A percentile compares a stretch with the other conserved stretches of the same genome.
phyloP scores from a whole-genome alignment of 1,284 basidiomycete species.

The Peniophora sp. region DNA sequence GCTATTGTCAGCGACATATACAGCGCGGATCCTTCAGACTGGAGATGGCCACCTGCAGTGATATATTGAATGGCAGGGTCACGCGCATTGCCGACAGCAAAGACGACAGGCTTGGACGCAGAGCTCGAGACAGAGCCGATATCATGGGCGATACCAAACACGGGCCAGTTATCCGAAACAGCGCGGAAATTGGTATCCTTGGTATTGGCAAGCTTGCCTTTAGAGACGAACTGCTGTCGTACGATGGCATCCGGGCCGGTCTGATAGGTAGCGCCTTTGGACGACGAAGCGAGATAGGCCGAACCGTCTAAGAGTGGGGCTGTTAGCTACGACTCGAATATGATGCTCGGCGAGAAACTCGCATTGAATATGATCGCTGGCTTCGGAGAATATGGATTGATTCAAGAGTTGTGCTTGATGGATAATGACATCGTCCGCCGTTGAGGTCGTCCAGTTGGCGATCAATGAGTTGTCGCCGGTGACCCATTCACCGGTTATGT shows the following conservation, averaged over 20 bases:
- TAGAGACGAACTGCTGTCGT: slow-evolving; percentile 49
- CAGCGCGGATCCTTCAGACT: no score
- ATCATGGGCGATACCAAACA: slow-evolving; percentile 54
- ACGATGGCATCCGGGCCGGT: slow-evolving; percentile 48
- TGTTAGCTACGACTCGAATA: no score
- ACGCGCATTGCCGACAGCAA: slow-evolving; percentile 50
- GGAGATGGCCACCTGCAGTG: no score
- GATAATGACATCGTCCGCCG: slow-evolving; percentile 34
- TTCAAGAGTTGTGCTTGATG: slow-evolving; percentile 50
- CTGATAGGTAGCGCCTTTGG: slow-evolving; percentile 40
- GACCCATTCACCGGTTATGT: slow-evolving; percentile 62
- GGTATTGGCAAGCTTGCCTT: slow-evolving; percentile 44
- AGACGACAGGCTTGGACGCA: slow-evolving; percentile 34
- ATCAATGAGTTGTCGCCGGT: slow-evolving; percentile 44
- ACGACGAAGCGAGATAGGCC: slow-evolving; percentile 6
- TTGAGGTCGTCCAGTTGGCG: slow-evolving; percentile 49
- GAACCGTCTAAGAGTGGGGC: not conserved
- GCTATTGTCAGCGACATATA: no score
- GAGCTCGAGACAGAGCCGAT: slow-evolving; percentile 33
- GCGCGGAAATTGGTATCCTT: slow-evolving; percentile 54
- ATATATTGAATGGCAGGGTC: slow-evolving; percentile 54
- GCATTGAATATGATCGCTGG: slow-evolving; percentile 56
- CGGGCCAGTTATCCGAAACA: slow-evolving; percentile 54
- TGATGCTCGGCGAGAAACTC: no score
- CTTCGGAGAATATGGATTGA: slow-evolving; percentile 41